Conservation (phyloP, 176 grass and related monocot species). For the Raddia guianensis region DNA sequence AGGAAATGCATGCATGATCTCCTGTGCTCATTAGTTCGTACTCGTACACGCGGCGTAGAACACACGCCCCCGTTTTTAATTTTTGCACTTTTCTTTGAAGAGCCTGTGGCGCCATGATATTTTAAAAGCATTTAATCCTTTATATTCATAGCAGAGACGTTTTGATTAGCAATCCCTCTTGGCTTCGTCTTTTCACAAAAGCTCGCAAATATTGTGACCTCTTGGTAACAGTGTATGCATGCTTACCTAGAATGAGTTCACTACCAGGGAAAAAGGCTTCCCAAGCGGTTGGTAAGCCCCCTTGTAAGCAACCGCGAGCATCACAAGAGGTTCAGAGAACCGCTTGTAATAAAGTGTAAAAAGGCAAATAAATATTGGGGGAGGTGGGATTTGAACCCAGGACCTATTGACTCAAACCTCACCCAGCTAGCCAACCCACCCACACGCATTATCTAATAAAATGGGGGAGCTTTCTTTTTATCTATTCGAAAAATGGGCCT, state of each 20-base stretch:
- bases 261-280: too few relatives aligned
- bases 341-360: too few relatives aligned
- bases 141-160: neutral
- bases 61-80: neutral
- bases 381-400: too few relatives aligned
- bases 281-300: too few relatives aligned
- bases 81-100: neutral
- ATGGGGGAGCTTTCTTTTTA: too few relatives aligned
- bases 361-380: too few relatives aligned
- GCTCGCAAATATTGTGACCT: neutral
- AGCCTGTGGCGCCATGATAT: neutral
- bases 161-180: neutral
- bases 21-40: neutral
- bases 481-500: too few relatives aligned
- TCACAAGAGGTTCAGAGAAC: too few relatives aligned
- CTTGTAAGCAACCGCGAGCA: too few relatives aligned
- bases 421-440: too few relatives aligned
- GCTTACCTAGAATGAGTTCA: neutral
- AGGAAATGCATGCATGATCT: neutral
- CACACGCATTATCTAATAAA: too few relatives aligned
- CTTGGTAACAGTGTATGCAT: slow-evolving; percentile 30
- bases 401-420: too few relatives aligned
- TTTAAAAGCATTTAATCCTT: neutral
- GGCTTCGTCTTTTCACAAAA: neutral
- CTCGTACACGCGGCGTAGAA: neutral